Percentiles rank a stretch among this genome's conserved stretches.
Evolutionary conservation across 1,139 yeast genomes (phyloP).

Genomic region (Hansenula sp.): DNA sequence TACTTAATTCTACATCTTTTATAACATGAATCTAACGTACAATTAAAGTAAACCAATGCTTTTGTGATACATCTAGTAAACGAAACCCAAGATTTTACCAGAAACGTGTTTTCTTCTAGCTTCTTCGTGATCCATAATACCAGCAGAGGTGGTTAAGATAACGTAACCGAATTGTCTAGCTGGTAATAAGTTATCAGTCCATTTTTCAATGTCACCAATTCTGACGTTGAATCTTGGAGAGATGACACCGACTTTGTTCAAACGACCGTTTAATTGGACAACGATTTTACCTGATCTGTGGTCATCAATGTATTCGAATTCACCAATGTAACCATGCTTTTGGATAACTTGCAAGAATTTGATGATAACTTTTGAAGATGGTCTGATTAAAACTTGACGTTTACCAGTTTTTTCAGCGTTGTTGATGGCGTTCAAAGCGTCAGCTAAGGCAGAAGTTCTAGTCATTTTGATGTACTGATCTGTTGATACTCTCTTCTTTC

Average conservation of each 20-base stretch:
- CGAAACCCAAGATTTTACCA: constrained; percentile 97
- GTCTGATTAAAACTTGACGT: constrained; percentile 97
- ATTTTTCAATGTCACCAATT: constrained; percentile 86
- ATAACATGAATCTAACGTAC: constrained; percentile 1
- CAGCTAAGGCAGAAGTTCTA: constrained; percentile 97
- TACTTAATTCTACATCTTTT: neutral
- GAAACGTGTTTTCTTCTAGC: constrained; percentile 99
- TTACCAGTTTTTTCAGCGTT: constrained; percentile 99
- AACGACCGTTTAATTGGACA: constrained; percentile 92
- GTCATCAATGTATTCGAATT: constrained; percentile 95
- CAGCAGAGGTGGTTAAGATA: constrained; percentile 95
- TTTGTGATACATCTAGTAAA: constrained; percentile 51
- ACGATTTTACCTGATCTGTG: constrained; percentile 98
- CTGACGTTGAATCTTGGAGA: constrained; percentile 96
- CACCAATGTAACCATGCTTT: constrained; percentile 97
- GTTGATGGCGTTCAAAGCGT: constrained; percentile 95
- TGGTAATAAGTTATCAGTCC: constrained; percentile 95
- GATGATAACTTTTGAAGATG: constrained; percentile 95
- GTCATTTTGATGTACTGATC: constrained; percentile 55
- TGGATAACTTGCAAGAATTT: constrained; percentile 95
- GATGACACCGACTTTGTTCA: constrained; percentile 96
- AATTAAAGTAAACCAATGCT: neutral
- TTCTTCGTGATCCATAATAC: constrained; percentile 99
- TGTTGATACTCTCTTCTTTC: neutral
- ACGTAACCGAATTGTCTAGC: constrained; percentile 98